Base-by-base conservation (phyloP, 768 basidiomycete species). In the Tricholoma saponaceum region DNA sequence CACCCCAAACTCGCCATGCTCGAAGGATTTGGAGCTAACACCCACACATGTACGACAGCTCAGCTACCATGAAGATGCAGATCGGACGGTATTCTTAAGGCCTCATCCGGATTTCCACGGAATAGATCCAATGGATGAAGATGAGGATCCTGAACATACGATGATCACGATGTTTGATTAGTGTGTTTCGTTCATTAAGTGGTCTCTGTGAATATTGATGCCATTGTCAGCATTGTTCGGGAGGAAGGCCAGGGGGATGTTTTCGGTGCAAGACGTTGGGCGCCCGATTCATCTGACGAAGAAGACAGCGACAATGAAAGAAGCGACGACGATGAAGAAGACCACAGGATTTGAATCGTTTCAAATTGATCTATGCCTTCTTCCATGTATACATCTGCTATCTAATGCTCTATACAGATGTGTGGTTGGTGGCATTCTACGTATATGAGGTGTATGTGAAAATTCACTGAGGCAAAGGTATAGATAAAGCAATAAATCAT, bases 151-250 rank as follows among this genome's bases (percentile, higher is more conserved):
- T 22, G 85, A 89, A 60, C 68, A 67, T 12, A 72, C 72, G 51
- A 81, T 84, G 0, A 80, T 90, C 55, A 76, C 76, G n/a, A 71
- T 89, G 62, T 91, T 91, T 67, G 89, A 91, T 66, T 79, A 84
- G 89, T 90, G 61, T 66, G 81, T n/a, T 54, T 51, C 53, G 51
- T n/a, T 39, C n/a, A 39, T 54, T 52, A 50, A 18, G 20, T 51
- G 1, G 9, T 41, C 32, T 25, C 6, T 6, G 16, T 33, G 35
- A 13, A 18, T n/a, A 12, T 14, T 47, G 26, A 59, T 47, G 46
- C 18, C 26, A 44, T 53, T 41, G 53, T 16, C 57, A 89, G 87
- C 62, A 83, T 89, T 23, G 57, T 89, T 43, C 76, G 80, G 43
- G 73, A 77, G 59, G 86, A 89, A 70, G 82, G 84, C 0, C 67